Evolutionary conservation across 306 rosid species (phyloP).

Genomic region (Quercus alba): DNA sequence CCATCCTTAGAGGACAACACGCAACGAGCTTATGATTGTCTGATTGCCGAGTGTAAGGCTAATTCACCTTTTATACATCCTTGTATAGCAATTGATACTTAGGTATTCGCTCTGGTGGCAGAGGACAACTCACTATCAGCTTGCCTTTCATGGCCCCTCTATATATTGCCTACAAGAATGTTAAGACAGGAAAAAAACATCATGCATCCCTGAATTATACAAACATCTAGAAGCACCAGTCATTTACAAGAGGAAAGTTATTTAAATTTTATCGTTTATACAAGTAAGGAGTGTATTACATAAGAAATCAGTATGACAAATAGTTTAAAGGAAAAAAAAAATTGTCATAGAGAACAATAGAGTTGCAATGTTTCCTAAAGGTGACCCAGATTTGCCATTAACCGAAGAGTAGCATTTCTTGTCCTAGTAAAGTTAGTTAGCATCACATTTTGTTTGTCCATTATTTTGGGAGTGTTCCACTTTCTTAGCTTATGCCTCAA

Average conservation of each 20-base stretch:
- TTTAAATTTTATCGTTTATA: not conserved
- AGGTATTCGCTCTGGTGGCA: constrained; percentile 62
- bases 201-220: not conserved
- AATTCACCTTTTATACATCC: constrained; percentile 43
- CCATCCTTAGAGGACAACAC: too few species aligned
- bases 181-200: not conserved
- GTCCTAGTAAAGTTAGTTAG: too few species aligned
- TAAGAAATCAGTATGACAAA: too few species aligned
- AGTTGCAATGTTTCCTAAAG: too few species aligned
- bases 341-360: too few species aligned
- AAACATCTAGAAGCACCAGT: not conserved
- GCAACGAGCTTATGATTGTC: too few species aligned
- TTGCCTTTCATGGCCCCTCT: constrained; percentile 92
- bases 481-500: not conserved
- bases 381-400: too few species aligned
- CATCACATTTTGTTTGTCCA: too few species aligned
- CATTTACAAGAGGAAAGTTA: not conserved
- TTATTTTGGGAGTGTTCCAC: too few species aligned
- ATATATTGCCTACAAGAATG: constrained; percentile 58
- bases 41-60: not conserved
- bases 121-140: constrained; percentile 73
- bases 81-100: constrained; percentile 70
- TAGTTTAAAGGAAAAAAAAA: too few species aligned
- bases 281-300: too few species aligned
- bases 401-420: too few species aligned